A percentile compares a stretch with the other conserved stretches of the same genome.
Evolutionary conservation across 2,329 filamentous ascomycete genomes (phyloP).

Genomic region (Aspergillus nomiae): DNA sequence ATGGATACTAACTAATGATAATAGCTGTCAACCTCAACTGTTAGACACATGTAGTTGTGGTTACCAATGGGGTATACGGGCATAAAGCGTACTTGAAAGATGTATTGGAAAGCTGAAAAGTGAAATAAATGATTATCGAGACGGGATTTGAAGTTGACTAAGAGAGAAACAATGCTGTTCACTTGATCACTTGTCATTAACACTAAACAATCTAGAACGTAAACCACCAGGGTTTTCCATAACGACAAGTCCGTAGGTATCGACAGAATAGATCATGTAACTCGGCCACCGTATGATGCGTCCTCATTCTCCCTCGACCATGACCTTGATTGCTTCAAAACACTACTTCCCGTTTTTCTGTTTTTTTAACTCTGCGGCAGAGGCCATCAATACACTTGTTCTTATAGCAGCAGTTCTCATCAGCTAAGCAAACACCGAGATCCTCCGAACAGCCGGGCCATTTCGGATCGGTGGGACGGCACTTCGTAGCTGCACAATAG

Average conservation of each 20-base stretch:
- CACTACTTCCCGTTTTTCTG: not conserved
- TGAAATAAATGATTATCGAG: not conserved
- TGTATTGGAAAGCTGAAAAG: not conserved
- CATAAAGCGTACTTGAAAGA: not conserved
- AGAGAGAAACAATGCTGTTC: no score
- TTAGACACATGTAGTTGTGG: not conserved
- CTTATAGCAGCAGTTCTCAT: slow-evolving; percentile 33
- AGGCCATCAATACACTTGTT: slow-evolving; percentile 28
- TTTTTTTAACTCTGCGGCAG: slow-evolving; percentile 14
- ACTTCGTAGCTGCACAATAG: slow-evolving; percentile 32
- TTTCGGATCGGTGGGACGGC: slow-evolving; percentile 29
- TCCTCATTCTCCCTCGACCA: not conserved
- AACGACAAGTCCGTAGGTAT: not conserved
- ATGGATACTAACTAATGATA: not conserved
- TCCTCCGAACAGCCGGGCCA: slow-evolving; percentile 33
- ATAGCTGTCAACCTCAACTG: slow-evolving; percentile 16
- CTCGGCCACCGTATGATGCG: not conserved
- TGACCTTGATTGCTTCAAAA: not conserved
- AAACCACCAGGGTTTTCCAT: no score
- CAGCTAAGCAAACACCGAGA: slow-evolving; percentile 24
- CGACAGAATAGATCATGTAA: not conserved
- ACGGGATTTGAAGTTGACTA: not conserved
- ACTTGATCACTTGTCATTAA: no score
- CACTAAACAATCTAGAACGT: no score
- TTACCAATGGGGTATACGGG: not conserved